Conservation (phyloP, 2,329 filamentous ascomycete genomes). For the Coniochaeta hoffmannii region DNA sequence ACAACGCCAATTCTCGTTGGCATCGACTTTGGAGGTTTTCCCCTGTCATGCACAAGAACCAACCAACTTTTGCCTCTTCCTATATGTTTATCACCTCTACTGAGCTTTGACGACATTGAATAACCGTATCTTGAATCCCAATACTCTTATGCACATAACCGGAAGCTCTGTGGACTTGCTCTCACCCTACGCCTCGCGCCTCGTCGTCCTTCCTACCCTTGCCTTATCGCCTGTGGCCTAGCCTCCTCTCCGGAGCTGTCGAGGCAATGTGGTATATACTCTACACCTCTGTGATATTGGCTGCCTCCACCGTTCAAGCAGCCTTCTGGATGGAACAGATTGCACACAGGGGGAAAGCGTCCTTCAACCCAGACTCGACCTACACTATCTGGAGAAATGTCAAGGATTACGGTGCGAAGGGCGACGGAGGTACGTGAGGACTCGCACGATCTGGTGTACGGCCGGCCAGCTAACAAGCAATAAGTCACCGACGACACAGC, state of each 20-base stretch:
- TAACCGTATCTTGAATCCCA: neutral
- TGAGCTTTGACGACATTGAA: neutral
- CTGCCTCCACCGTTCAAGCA: conserved; percentile 12
- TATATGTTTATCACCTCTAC: neutral
- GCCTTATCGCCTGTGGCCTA: neutral
- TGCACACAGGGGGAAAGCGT: conserved; percentile 36
- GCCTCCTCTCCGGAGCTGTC: neutral
- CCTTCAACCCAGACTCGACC: conserved; percentile 33
- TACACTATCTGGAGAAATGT: conserved; percentile 42
- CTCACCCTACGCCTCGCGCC: neutral
- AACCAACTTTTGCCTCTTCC: too few species aligned
- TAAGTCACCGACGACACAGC: conserved; percentile 45
- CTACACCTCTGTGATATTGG: conserved; percentile 9
- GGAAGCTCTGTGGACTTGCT: neutral
- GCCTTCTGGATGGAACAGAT: conserved; percentile 36
- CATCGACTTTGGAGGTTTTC: neutral
- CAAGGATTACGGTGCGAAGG: conserved; percentile 33
- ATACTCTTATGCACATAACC: neutral
- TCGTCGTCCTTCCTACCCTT: neutral
- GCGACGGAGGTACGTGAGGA: conserved; percentile 23
- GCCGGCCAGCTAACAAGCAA: neutral
- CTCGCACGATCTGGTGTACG: neutral
- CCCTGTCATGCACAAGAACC: too few species aligned
- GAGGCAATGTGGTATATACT: neutral
- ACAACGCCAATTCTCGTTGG: too few species aligned